A percentile compares a stretch with the other conserved stretches of the same genome.
phyloP scores from a whole-genome alignment of 2,329 filamentous ascomycete genomes.

The Lizonia empirigonia region DNA sequence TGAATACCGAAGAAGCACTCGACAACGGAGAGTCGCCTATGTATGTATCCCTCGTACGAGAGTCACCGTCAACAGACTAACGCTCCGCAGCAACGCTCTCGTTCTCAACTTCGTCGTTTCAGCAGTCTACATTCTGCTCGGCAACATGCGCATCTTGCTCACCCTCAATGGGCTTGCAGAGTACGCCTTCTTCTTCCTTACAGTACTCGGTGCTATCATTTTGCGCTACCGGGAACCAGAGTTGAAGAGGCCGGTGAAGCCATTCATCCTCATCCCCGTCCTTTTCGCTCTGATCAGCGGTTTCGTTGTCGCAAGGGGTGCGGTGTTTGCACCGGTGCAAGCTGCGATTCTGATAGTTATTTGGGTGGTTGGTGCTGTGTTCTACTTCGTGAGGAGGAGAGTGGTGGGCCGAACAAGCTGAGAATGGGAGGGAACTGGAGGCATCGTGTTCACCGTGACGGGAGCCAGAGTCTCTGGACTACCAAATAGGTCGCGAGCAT shows the following conservation, averaged over 20 bases:
- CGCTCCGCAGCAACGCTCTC: slow-evolving; percentile 35
- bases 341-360: slow-evolving; percentile 38
- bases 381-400: slow-evolving; percentile 20
- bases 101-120: slow-evolving; percentile 48
- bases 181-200: slow-evolving; percentile 69
- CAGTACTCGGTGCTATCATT: slow-evolving; percentile 64
- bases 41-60: slow-evolving; percentile 11
- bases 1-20: slow-evolving; percentile 30
- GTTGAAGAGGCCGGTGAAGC: slow-evolving; percentile 63
- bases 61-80: background rate
- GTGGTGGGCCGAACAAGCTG: background rate
- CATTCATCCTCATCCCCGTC: slow-evolving; percentile 59
- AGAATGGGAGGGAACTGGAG: too few species aligned
- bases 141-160: slow-evolving; percentile 66
- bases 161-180: slow-evolving; percentile 54
- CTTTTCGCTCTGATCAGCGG: slow-evolving; percentile 63
- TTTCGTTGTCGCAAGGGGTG: slow-evolving; percentile 44
- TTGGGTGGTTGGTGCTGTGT: slow-evolving; percentile 34
- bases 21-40: slow-evolving; percentile 46
- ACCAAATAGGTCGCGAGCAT: too few species aligned
- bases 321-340: slow-evolving; percentile 43
- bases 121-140: slow-evolving; percentile 64
- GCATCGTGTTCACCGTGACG: too few species aligned
- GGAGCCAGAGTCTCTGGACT: too few species aligned
- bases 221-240: slow-evolving; percentile 62